Percentiles rank a stretch among this genome's conserved stretches.
These are phyloP conservation scores for Actinomortierella ambigua DNA, from an alignment of 371 early-diverging fungal genomes.

Conservation along the genomic window DNA sequence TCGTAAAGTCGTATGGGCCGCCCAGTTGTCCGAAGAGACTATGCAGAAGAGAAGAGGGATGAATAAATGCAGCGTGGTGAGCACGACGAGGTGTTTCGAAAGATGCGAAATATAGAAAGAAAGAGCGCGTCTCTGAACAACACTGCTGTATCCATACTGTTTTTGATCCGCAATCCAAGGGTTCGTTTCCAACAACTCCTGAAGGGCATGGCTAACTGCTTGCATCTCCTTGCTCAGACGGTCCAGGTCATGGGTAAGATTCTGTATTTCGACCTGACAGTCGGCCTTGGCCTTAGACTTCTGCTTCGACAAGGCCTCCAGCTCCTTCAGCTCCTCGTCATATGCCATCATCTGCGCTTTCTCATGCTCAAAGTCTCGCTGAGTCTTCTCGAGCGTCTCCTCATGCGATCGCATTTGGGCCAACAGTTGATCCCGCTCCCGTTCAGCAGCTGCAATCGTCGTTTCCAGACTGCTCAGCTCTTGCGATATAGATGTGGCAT, in stretches of 20 bases:
- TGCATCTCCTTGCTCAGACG: slow-evolving; percentile 68
- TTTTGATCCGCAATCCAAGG: slow-evolving; percentile 91
- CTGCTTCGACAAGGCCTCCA: slow-evolving; percentile 66
- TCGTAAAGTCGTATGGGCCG: slow-evolving; percentile 82
- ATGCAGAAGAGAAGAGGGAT: not conserved
- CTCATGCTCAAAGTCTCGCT: slow-evolving; percentile 49
- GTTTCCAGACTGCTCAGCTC: slow-evolving; percentile 55
- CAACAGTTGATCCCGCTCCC: slow-evolving; percentile 53
- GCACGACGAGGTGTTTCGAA: not conserved
- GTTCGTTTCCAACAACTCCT: slow-evolving; percentile 65
- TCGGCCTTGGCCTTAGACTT: slow-evolving; percentile 68
- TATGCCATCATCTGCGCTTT: slow-evolving; percentile 45
- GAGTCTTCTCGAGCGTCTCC: slow-evolving; percentile 38
- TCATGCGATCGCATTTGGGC: slow-evolving; percentile 33
- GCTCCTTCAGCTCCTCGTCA: slow-evolving; percentile 66
- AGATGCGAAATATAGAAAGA: not conserved
- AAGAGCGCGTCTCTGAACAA: not conserved
- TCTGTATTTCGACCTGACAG: slow-evolving; percentile 71
- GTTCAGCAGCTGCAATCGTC: slow-evolving; percentile 54
- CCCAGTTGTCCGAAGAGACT: slow-evolving; percentile 81
- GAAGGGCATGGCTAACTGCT: slow-evolving; percentile 54
- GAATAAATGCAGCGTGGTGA: too few species aligned
- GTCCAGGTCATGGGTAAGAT: slow-evolving; percentile 73
- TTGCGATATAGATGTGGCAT: slow-evolving; percentile 58
- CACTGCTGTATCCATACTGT: too few species aligned